Evolutionary conservation across 768 basidiomycete species (phyloP).

Genomic region (Lactarius hatsudake): DNA sequence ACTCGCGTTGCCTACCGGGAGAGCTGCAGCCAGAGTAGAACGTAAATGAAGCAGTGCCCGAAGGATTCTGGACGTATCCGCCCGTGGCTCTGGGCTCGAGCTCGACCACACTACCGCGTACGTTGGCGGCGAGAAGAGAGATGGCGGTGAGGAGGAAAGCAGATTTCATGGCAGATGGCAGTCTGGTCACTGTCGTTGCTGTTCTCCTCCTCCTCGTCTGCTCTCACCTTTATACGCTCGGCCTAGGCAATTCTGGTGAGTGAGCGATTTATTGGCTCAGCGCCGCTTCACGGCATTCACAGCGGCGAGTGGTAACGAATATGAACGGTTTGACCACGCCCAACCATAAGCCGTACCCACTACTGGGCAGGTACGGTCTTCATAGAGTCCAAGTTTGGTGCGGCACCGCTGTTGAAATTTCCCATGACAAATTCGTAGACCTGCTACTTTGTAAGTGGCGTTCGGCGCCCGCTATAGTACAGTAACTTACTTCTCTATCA

Average conservation of each 20-base stretch:
- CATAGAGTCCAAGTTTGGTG: neutral
- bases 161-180: conserved; percentile 5
- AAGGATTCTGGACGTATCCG: conserved; percentile 53
- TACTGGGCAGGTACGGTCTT: neutral
- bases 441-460: neutral
- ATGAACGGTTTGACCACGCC: neutral
- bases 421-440: neutral
- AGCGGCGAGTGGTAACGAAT: neutral
- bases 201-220: neutral
- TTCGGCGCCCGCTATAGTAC: neutral
- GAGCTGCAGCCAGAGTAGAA: conserved; percentile 49
- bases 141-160: neutral
- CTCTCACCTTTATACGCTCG: neutral
- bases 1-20: conserved; percentile 39
- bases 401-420: neutral
- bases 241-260: neutral
- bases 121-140: neutral
- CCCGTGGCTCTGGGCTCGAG: conserved; percentile 37
- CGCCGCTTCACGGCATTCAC: neutral
- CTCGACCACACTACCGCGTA: neutral
- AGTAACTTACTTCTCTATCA: neutral
- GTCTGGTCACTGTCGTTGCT: neutral
- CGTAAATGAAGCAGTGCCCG: conserved; percentile 57
- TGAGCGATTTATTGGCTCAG: neutral
- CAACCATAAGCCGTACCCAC: neutral